Evolutionary conservation across 2,329 filamentous ascomycete genomes (phyloP).

Genomic region (Graphilbum fragrans): DNA sequence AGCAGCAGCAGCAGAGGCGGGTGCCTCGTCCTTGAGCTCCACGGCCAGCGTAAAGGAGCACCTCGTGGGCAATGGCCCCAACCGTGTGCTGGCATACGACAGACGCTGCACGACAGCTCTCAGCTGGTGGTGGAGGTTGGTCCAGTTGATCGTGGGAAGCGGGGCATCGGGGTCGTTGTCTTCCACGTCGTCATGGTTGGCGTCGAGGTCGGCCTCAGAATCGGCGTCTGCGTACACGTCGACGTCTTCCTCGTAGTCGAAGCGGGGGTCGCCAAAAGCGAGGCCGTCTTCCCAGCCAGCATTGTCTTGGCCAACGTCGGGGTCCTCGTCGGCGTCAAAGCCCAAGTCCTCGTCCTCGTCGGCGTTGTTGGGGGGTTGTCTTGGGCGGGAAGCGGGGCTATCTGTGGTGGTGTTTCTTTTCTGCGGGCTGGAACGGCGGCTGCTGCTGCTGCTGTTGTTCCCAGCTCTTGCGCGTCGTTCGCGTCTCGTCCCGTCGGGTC

Average conservation of each 20-base stretch:
- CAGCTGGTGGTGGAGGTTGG: conserved; percentile 60
- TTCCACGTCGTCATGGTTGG: neutral
- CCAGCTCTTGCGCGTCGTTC: no score
- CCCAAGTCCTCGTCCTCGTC: conserved; percentile 23
- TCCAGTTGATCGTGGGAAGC: conserved; percentile 28
- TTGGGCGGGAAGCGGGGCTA: no score
- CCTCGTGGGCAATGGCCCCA: conserved; percentile 44
- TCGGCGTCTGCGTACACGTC: conserved; percentile 5
- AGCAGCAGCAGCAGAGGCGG: neutral
- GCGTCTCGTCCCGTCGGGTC: neutral
- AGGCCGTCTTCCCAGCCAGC: no score
- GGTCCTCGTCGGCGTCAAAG: neutral
- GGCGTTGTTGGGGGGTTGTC: conserved; percentile 18
- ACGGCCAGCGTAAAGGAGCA: conserved; percentile 70
- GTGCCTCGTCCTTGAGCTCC: conserved; percentile 48
- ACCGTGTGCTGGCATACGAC: conserved; percentile 43
- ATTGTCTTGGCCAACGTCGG: conserved; percentile 1
- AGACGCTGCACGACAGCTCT: conserved; percentile 54
- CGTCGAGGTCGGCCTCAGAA: conserved; percentile 3
- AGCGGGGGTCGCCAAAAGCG: neutral
- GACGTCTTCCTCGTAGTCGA: conserved; percentile 7
- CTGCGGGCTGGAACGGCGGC: neutral
- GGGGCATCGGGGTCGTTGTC: neutral
- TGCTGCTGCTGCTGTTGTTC: conserved; percentile 4
- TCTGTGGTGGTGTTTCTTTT: no score